Conservation (phyloP, 2,329 filamentous ascomycete species). For the Cadophora sp. region DNA sequence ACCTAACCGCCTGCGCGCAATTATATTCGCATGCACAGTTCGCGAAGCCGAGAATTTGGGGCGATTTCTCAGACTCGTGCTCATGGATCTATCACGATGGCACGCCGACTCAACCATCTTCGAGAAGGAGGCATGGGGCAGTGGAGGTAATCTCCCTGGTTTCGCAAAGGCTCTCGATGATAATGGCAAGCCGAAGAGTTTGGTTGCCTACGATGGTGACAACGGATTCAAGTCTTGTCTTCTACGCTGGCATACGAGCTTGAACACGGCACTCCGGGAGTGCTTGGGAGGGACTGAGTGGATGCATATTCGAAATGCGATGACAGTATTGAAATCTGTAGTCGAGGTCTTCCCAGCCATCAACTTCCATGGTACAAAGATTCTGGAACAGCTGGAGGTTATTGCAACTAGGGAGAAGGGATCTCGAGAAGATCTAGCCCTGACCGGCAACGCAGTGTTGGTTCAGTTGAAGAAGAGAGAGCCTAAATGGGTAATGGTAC, state of each 20-base stretch:
- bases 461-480: constrained; percentile 73
- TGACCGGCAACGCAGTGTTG: constrained; percentile 74
- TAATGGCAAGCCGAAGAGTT: constrained; percentile 72
- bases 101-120: constrained; percentile 79
- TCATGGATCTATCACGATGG: constrained; percentile 84
- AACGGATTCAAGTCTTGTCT: constrained; percentile 85
- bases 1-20: constrained; percentile 77
- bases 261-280: constrained; percentile 79
- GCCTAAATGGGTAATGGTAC: constrained; percentile 74
- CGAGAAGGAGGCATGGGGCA: constrained; percentile 80
- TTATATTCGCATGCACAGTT: constrained; percentile 89
- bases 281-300: constrained; percentile 87
- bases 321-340: constrained; percentile 84
- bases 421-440: constrained; percentile 74
- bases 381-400: constrained; percentile 68
- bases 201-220: constrained; percentile 83
- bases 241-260: constrained; percentile 87
- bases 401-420: constrained; percentile 69
- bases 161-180: constrained; percentile 78
- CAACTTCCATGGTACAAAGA: constrained; percentile 81
- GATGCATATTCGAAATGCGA: constrained; percentile 97
- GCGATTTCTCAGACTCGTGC: constrained; percentile 82
- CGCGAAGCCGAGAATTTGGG: constrained; percentile 94
- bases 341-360: constrained; percentile 86
- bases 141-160: constrained; percentile 71